Percentiles rank a stretch among this genome's conserved stretches.
These are phyloP conservation scores for Fusarium decemcellulare DNA, from an alignment of 2,329 filamentous ascomycete genomes.

Conservation along the genomic window DNA sequence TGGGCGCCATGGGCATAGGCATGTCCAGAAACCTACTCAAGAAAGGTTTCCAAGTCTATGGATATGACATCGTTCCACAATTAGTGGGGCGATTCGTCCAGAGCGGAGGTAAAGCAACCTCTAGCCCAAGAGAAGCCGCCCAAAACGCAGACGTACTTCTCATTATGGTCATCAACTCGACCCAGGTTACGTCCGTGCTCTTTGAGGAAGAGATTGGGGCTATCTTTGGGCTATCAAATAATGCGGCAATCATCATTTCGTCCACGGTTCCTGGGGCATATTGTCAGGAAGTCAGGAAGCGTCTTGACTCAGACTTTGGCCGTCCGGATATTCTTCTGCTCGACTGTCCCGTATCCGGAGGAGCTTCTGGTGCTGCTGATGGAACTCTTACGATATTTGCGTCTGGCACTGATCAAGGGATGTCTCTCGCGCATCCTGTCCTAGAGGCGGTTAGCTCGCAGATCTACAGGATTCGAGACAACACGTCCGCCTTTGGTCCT, in stretches of 20 bases:
- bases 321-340: background rate
- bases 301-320: background rate
- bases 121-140: background rate
- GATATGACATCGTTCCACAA: background rate
- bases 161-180: background rate
- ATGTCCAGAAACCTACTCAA: background rate
- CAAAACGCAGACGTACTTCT: background rate
- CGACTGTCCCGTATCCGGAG: background rate
- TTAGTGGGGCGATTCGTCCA: background rate
- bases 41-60: background rate
- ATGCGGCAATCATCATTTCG: background rate
- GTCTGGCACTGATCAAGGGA: constrained; percentile 55
- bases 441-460: background rate
- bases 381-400: constrained; percentile 66
- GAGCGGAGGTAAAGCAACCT: background rate
- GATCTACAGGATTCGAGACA: background rate
- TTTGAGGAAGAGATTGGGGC: background rate
- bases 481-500: background rate
- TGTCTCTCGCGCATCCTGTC: background rate
- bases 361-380: constrained; percentile 8
- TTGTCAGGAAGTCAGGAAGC: background rate
- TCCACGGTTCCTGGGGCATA: background rate
- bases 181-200: background rate
- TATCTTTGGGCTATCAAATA: background rate
- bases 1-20: background rate